Conservation (phyloP, 75 land plant species). For the Adiantum capillusveneris region DNA sequence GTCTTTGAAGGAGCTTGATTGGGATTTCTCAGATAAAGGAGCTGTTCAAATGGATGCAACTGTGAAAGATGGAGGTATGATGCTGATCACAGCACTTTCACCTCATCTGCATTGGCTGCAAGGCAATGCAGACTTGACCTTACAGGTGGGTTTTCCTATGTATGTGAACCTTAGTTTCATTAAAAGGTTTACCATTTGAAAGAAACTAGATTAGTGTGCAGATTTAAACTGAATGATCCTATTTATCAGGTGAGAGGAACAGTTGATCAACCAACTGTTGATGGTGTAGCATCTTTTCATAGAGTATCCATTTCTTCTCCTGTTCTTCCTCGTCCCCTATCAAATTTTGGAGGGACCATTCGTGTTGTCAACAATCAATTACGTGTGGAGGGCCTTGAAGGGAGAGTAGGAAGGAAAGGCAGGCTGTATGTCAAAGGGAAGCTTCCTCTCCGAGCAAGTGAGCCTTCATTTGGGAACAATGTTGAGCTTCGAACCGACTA, state of each 20-base stretch:
- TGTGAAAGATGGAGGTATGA: constrained; percentile 99
- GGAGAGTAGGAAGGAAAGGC: constrained; percentile 87
- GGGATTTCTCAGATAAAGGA: constrained; percentile 69
- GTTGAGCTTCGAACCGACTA: constrained; percentile 86
- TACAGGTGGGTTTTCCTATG: constrained; percentile 78
- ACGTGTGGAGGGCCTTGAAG: constrained; percentile 70
- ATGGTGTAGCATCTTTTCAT: constrained; percentile 92
- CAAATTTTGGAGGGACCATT: constrained; percentile 89
- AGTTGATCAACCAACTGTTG: constrained; percentile 71
- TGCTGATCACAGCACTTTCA: constrained; percentile 84
- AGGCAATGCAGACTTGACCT: constrained; percentile 83
- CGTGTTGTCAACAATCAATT: constrained; percentile 70
- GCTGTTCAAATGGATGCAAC: constrained; percentile 93
- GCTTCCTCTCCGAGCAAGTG: constrained; percentile 63
- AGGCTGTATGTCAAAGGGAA: constrained; percentile 71
- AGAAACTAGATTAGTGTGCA: no score
- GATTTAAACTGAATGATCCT: no score
- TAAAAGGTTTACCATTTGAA: no score
- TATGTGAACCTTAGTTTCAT: no score
- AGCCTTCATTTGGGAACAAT: constrained; percentile 45
- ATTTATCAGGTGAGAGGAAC: constrained; percentile 95
- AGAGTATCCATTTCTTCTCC: constrained; percentile 93
- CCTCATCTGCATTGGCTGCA: constrained; percentile 89
- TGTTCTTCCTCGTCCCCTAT: constrained; percentile 76
- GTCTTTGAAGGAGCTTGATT: constrained; percentile 73